These are phyloP conservation scores for Filobasidium uniguttulatum DNA, from an alignment of 1,284 basidiomycete species.

Conservation along the genomic window DNA sequence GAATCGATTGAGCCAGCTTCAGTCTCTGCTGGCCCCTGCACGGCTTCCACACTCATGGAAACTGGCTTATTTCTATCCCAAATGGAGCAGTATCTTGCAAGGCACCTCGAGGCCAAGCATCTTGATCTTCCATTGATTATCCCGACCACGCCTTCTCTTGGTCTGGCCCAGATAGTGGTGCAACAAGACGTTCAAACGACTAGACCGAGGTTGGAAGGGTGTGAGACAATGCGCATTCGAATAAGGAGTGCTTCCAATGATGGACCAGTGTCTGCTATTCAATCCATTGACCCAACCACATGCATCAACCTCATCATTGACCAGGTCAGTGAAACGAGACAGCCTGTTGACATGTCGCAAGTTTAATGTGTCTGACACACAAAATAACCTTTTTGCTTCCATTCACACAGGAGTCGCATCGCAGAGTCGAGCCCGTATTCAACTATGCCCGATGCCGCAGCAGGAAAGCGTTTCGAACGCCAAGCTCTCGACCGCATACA, in stretches of 20 bases:
- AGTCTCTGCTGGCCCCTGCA: too few relatives aligned
- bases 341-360: background rate
- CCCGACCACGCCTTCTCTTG: too few relatives aligned
- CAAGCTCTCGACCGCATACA: conserved; percentile 16
- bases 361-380: background rate
- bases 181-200: too few relatives aligned
- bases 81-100: conserved; percentile 1
- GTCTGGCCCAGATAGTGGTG: too few relatives aligned
- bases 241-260: too few relatives aligned
- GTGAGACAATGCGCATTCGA: too few relatives aligned
- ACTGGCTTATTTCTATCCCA: background rate
- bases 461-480: conserved; percentile 14
- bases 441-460: conserved; percentile 42
- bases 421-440: conserved; percentile 48
- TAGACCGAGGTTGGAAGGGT: too few relatives aligned
- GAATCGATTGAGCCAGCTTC: background rate
- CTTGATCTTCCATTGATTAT: conserved; percentile 1
- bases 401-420: conserved; percentile 47
- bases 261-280: too few relatives aligned
- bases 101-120: background rate
- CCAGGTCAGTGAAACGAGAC: conserved; percentile 37
- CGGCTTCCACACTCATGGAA: background rate
- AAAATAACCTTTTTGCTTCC: background rate
- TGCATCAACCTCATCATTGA: conserved; percentile 57
- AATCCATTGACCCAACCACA: conserved; percentile 15